Evolutionary conservation across 768 basidiomycete genomes (phyloP).

Genomic region (Boletus eberwhitei): DNA sequence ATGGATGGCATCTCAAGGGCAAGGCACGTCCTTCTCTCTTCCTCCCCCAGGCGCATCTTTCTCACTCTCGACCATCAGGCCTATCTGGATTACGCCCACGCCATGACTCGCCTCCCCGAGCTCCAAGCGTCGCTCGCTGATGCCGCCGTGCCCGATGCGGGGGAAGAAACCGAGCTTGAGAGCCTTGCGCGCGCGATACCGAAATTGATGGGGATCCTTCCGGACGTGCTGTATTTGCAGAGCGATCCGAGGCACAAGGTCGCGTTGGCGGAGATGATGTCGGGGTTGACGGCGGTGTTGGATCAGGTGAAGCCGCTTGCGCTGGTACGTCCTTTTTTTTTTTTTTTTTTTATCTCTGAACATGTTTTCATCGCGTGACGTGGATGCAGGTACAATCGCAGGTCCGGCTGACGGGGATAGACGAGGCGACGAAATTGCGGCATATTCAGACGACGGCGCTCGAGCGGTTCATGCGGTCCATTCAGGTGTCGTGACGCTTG

Average conservation of each 20-base stretch:
- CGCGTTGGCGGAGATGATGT: constrained; percentile 71
- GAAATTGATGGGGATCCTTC: constrained; percentile 62
- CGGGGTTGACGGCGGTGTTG: constrained; percentile 53
- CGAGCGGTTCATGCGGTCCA: constrained; percentile 61
- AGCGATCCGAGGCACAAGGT: constrained; percentile 63
- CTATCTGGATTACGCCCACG: constrained; percentile 69
- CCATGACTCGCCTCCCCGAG: constrained; percentile 57
- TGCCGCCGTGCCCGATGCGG: constrained; percentile 43
- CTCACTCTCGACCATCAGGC: constrained; percentile 38
- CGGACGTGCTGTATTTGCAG: constrained; percentile 59
- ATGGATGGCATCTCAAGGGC: constrained; percentile 80
- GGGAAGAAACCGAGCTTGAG: constrained; percentile 53
- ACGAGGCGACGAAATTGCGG: constrained; percentile 56
- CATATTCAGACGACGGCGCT: constrained; percentile 64
- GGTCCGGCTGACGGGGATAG: constrained; percentile 43
- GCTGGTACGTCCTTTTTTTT: constrained; percentile 44
- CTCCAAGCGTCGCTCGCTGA: constrained; percentile 45
- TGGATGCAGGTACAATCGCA: constrained; percentile 37
- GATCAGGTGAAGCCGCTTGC: constrained; percentile 59
- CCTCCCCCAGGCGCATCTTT: background rate
- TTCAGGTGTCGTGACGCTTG: constrained; percentile 35
- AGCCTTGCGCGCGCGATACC: constrained; percentile 58
- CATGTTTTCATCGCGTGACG: background rate
- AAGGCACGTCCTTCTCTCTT: constrained; percentile 48
- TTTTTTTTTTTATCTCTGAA: background rate